Percentiles rank a stretch among this genome's conserved stretches.
phyloP scores from a whole-genome alignment of 2,329 filamentous ascomycete genomes.

The Gremmenia infestans region DNA sequence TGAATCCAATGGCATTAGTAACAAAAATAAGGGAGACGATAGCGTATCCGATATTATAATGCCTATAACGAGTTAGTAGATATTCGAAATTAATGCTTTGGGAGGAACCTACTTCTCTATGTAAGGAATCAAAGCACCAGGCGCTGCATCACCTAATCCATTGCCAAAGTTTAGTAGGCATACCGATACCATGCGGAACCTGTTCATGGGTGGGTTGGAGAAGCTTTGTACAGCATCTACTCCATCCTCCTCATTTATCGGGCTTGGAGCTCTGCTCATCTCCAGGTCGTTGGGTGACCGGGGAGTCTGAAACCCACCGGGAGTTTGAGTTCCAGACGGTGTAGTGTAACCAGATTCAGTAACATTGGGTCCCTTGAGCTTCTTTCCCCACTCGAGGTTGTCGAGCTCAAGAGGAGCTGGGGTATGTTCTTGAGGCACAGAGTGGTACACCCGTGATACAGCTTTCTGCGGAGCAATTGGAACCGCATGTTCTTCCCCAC shows the following conservation, averaged over 20 bases:
- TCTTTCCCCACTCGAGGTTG: slow-evolving; percentile 20
- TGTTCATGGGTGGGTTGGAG: slow-evolving; percentile 61
- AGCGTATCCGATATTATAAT: slow-evolving; percentile 72
- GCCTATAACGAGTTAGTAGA: slow-evolving; percentile 31
- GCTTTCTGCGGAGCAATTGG: slow-evolving; percentile 26
- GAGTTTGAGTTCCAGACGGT: slow-evolving; percentile 16
- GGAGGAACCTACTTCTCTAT: slow-evolving; percentile 54
- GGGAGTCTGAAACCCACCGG: slow-evolving; percentile 24
- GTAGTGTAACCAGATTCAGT: neutral
- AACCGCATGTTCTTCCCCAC: slow-evolving; percentile 7
- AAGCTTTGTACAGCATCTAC: slow-evolving; percentile 50
- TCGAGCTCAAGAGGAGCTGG: slow-evolving; percentile 26
- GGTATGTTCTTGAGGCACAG: slow-evolving; percentile 20
- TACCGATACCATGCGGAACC: slow-evolving; percentile 59
- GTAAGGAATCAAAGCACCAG: slow-evolving; percentile 76
- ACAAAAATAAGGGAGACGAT: slow-evolving; percentile 80
- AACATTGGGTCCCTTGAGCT: slow-evolving; percentile 13
- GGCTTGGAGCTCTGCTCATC: slow-evolving; percentile 48
- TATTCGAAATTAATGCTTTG: neutral
- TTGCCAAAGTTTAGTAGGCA: slow-evolving; percentile 64
- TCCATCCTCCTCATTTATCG: slow-evolving; percentile 34
- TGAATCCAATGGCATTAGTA: slow-evolving; percentile 70
- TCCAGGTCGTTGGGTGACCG: slow-evolving; percentile 34
- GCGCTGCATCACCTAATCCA: slow-evolving; percentile 69
- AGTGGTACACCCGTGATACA: slow-evolving; percentile 27